A percentile compares a stretch with the other conserved stretches of the same genome.
phyloP scores from a whole-genome alignment of 768 basidiomycete species.

The Russula dissimulans region DNA sequence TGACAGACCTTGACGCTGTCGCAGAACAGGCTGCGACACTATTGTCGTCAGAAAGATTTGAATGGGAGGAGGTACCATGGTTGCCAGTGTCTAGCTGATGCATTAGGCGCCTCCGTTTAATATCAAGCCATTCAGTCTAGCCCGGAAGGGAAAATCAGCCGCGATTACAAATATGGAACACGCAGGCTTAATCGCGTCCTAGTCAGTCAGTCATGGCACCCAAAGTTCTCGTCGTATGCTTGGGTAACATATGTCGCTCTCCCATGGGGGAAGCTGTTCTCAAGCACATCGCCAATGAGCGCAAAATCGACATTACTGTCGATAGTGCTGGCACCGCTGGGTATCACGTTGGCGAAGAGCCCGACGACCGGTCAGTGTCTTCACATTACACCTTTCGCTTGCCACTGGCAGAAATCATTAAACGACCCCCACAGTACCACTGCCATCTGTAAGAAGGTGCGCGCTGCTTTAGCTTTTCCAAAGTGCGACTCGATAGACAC shows the following conservation, averaged over 20 bases:
- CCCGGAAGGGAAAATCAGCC: too few relatives aligned
- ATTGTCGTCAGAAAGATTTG: slow-evolving; percentile 84
- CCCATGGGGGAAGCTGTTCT: slow-evolving; percentile 92
- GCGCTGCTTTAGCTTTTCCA: background rate
- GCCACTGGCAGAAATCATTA: background rate
- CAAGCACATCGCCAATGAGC: slow-evolving; percentile 52
- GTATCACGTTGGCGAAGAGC: slow-evolving; percentile 77
- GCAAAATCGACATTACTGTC: slow-evolving; percentile 57
- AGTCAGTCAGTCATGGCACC: slow-evolving; percentile 18
- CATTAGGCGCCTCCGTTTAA: background rate
- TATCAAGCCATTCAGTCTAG: background rate
- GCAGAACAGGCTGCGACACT: slow-evolving; percentile 65
- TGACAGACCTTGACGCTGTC: slow-evolving; percentile 61
- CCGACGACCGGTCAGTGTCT: slow-evolving; percentile 60
- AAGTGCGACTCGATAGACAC: background rate
- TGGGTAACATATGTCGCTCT: slow-evolving; percentile 83
- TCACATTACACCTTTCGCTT: background rate
- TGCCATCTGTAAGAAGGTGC: slow-evolving; percentile 60
- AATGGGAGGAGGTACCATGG: slow-evolving; percentile 76
- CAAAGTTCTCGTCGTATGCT: slow-evolving; percentile 64
- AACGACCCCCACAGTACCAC: slow-evolving; percentile 43
- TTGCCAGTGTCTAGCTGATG: background rate
- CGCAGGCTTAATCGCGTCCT: too few relatives aligned
- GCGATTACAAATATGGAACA: too few relatives aligned
- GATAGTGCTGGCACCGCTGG: slow-evolving; percentile 82